A percentile compares a stretch with the other conserved stretches of the same genome.
Evolutionary conservation across 805 yeast species (phyloP).

Genomic region (Kluyveromyces siamensis): DNA sequence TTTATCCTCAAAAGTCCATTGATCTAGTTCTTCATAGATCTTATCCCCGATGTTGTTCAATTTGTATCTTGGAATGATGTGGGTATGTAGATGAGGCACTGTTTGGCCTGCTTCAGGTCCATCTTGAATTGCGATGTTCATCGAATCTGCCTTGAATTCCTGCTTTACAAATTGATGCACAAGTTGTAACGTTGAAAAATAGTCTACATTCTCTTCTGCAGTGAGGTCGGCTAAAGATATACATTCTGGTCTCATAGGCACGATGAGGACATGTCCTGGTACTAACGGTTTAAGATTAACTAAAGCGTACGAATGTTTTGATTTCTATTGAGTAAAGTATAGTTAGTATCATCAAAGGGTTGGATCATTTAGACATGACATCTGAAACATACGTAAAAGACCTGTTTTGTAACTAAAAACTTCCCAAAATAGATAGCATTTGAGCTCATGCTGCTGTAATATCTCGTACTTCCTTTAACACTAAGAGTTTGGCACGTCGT

Average conservation of each 20-base stretch:
- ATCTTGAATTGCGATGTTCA: constrained; percentile 91
- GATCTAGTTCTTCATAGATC: constrained; percentile 62
- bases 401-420: constrained; percentile 29
- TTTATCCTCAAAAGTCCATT: constrained; percentile 36
- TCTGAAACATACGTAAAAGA: constrained; percentile 17
- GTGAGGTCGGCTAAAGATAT: constrained; percentile 61
- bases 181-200: constrained; percentile 64
- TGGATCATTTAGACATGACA: not conserved
- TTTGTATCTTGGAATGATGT: constrained; percentile 75
- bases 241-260: constrained; percentile 61
- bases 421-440: constrained; percentile 23
- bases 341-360: not conserved
- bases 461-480: too few species aligned
- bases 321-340: constrained; percentile 30
- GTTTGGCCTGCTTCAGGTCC: constrained; percentile 95
- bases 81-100: constrained; percentile 93
- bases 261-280: constrained; percentile 88
- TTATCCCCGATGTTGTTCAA: constrained; percentile 57
- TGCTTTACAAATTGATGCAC: constrained; percentile 59
- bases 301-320: constrained; percentile 67
- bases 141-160: constrained; percentile 67
- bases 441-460: not conserved
- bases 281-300: constrained; percentile 89
- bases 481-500: too few species aligned
- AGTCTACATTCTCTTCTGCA: constrained; percentile 65